Base-by-base conservation (phyloP, 805 yeast species). In the Candida coquimbonensis region DNA sequence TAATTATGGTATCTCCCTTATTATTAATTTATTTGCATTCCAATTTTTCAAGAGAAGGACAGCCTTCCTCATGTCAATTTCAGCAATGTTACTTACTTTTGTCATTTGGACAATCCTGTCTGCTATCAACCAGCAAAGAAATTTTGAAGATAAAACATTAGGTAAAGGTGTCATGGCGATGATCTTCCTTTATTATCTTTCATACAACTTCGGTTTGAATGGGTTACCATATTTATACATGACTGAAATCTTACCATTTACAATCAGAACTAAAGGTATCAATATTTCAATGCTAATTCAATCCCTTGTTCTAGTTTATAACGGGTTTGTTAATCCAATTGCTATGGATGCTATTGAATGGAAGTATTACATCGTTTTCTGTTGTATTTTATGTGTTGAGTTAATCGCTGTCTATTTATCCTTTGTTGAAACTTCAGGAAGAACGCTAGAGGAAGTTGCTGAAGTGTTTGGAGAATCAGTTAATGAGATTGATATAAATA, bases 151-250 rank as follows among this genome's bases (percentile, higher is more conserved):
- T 46, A 69, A 69, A 45, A 17, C 59, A 3, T 55, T 67, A 32
- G 72, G 69, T 37, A 60, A 63, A 45, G 78, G 74, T 45, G 76
- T 72, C 16, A 64, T 67, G 51, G 74, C 74, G 5, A 68, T 75
- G 72, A 69, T 75, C 38, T 74, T 72, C 66, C 50, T 73, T 19
- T 72, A 62, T 65, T 64, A 65, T 55, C 50, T 59, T 38, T 61
- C 63, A 33, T 73, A 72, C 57, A 61, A 69, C 49, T 55, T 68
- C 38, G 72, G 72, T 32, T 54, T 60, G 40, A 71, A 71, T 42
- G 77, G 77, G 36, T 63, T 73, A 39, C 75, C 75, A 38, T 67
- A 55, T 53, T 55, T 71, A 34, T 74, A 73, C 51, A 50, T 67
- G 37, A 69, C 78, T 38, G 78, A 70, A 53, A 60, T 60, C 36